These are phyloP conservation scores for Diaporthe nobilis DNA, from an alignment of 2,329 filamentous ascomycete species.

Conservation along the genomic window DNA sequence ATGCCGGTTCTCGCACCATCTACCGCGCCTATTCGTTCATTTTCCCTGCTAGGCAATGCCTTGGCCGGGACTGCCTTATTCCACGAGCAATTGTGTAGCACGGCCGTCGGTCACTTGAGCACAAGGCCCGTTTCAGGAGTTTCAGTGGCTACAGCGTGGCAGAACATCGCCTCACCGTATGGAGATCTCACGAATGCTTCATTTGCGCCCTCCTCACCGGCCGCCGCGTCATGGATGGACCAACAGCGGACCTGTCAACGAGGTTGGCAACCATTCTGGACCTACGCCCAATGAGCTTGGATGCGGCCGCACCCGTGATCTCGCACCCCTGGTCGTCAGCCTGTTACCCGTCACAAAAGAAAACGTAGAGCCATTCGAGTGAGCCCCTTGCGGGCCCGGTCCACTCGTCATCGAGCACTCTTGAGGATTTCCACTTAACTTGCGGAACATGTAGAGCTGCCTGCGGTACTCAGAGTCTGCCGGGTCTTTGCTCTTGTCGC, in stretches of 20 bases:
- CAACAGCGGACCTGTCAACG: constrained; percentile 8
- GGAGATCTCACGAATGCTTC: constrained; percentile 35
- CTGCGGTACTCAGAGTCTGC: not conserved
- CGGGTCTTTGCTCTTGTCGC: not conserved
- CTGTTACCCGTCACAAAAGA: not conserved
- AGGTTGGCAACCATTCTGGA: constrained; percentile 36
- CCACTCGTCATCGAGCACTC: not conserved
- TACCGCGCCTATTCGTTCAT: constrained; percentile 12
- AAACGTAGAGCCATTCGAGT: constrained; percentile 18
- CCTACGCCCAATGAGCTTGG: constrained; percentile 37
- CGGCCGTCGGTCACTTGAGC: constrained; percentile 32
- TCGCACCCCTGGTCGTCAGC: constrained; percentile 27
- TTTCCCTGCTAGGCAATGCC: constrained; percentile 29
- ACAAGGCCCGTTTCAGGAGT: not conserved
- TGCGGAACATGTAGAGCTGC: constrained; percentile 15
- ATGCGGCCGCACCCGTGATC: constrained; percentile 28
- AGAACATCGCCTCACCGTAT: constrained; percentile 28
- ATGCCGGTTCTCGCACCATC: not conserved
- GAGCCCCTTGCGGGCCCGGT: not conserved
- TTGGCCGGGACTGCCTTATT: not conserved
- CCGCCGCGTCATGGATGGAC: constrained; percentile 15
- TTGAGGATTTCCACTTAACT: constrained; percentile 15
- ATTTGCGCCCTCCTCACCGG: constrained; percentile 26
- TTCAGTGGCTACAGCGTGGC: constrained; percentile 30
- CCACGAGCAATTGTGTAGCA: constrained; percentile 25